Conservation (phyloP, 176 grass and related monocot species). For the Carex myosuroides region DNA sequence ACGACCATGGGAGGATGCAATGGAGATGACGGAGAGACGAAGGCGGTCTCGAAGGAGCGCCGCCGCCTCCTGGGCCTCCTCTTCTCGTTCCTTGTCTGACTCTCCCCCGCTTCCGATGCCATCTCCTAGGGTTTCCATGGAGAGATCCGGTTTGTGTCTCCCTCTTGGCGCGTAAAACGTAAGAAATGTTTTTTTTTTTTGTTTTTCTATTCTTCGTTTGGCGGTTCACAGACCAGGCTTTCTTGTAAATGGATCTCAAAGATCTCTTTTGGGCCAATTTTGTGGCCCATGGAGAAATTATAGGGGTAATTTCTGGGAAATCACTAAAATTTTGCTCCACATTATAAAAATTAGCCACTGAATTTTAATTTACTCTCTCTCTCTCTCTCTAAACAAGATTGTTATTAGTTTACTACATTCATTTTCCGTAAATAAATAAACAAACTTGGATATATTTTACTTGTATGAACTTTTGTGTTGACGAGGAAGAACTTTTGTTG, state of each 20-base stretch:
- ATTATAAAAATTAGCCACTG: background rate
- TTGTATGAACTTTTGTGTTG: too few species aligned
- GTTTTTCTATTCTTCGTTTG: background rate
- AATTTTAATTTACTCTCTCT: background rate
- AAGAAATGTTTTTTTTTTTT: background rate
- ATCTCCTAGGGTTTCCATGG: slow-evolving; percentile 14
- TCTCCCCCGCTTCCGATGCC: slow-evolving; percentile 5
- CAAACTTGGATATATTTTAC: too few species aligned
- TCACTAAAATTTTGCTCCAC: background rate
- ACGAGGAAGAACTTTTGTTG: too few species aligned
- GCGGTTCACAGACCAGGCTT: background rate
- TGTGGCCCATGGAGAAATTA: background rate
- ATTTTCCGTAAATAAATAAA: too few species aligned
- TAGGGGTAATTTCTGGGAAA: background rate
- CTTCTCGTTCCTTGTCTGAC: slow-evolving; percentile 27
- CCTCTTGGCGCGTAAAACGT: slow-evolving; percentile 15
- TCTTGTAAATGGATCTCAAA: background rate
- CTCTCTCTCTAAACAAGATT: background rate
- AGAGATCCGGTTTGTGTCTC: background rate
- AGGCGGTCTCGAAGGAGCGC: slow-evolving; percentile 56
- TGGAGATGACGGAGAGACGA: slow-evolving; percentile 64
- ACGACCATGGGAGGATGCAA: slow-evolving; percentile 61
- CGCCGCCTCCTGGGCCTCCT: slow-evolving; percentile 39
- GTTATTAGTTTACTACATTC: background rate
- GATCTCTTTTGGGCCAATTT: background rate